phyloP scores from a whole-genome alignment of 2,329 filamentous ascomycete species.

The Colletotrichum gigasporum region DNA sequence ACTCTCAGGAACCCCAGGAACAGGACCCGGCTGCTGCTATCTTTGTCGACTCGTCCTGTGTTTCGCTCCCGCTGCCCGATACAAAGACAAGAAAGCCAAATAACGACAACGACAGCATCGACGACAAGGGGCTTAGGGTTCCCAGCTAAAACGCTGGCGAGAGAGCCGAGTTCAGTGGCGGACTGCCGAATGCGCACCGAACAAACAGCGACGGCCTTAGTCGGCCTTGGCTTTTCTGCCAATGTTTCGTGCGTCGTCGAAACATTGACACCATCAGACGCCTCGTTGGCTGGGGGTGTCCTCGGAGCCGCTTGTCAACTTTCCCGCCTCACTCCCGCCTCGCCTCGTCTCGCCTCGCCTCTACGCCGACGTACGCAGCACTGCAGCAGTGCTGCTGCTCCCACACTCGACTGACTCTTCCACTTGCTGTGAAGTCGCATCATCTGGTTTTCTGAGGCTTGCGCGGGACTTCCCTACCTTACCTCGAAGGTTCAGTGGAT shows the following conservation, averaged over 20 bases:
- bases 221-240: slow-evolving; percentile 19
- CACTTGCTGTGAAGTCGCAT: too few species aligned
- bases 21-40: background rate
- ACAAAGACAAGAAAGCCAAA: slow-evolving; percentile 8
- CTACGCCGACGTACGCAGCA: too few species aligned
- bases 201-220: background rate
- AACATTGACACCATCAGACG: slow-evolving; percentile 15
- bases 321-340: slow-evolving; percentile 2
- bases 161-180: background rate
- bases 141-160: slow-evolving; percentile 1
- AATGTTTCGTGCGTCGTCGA: slow-evolving; percentile 27
- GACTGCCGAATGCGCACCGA: background rate
- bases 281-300: background rate
- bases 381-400: too few species aligned
- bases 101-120: background rate
- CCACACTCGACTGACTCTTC: too few species aligned
- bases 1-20: background rate
- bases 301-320: background rate
- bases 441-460: background rate
- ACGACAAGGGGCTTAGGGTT: background rate
- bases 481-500: too few species aligned
- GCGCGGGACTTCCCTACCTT: background rate
- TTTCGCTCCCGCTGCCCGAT: background rate
- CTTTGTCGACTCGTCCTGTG: slow-evolving; percentile 9
- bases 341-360: background rate